Conservation (phyloP, 495 filamentous ascomycete species). For the Hypoxylon cercidicola region DNA sequence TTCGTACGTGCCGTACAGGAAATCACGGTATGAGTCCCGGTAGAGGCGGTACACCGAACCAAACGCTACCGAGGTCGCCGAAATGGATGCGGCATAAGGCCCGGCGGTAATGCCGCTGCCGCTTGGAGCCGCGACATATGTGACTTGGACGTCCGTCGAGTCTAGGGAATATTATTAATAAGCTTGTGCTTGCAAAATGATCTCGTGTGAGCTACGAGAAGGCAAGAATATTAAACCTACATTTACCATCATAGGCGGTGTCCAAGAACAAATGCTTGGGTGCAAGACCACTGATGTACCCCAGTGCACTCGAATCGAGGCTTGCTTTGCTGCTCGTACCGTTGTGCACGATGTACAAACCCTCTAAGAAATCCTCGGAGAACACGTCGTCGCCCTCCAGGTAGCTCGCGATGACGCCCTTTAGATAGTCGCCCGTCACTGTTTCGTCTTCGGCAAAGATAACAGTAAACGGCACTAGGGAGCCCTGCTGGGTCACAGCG, state of each 20-base stretch:
- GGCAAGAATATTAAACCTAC: conserved; percentile 7
- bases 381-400: conserved; percentile 37
- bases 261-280: conserved; percentile 24
- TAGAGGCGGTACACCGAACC: conserved; percentile 60
- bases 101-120: conserved; percentile 44
- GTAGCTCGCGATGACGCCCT: conserved; percentile 28
- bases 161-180: conserved; percentile 1
- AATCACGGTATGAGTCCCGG: conserved; percentile 57
- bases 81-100: conserved; percentile 52
- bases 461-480: conserved; percentile 36
- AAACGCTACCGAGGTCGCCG: conserved; percentile 44
- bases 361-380: conserved; percentile 46
- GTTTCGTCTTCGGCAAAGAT: conserved; percentile 37
- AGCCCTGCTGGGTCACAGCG: conserved; percentile 3
- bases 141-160: background rate
- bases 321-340: conserved; percentile 22
- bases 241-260: conserved; percentile 1
- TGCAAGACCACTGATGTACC: conserved; percentile 24
- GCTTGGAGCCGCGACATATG: conserved; percentile 14
- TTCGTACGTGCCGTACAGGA: conserved; percentile 51
- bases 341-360: conserved; percentile 44
- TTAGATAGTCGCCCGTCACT: conserved; percentile 33
- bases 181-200: background rate
- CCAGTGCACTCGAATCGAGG: conserved; percentile 25
- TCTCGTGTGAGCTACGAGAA: background rate